Percentiles rank a stretch among this genome's conserved stretches.
Evolutionary conservation across 192 early-diverging fungal genomes (phyloP).

Genomic region (Mortierella alpina): DNA sequence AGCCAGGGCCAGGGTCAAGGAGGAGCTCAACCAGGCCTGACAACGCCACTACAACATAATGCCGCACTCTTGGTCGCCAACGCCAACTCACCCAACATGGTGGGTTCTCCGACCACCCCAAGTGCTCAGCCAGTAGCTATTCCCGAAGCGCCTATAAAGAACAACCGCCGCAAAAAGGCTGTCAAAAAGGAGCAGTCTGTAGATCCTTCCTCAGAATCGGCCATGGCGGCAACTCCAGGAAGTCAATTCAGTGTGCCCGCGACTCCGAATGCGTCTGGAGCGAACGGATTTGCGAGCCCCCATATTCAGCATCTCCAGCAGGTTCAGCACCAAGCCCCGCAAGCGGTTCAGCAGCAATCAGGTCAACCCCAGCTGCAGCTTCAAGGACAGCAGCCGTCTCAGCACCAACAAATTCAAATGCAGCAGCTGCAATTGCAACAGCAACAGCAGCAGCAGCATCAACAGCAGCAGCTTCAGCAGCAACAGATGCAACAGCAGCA

Average conservation of each 20-base stretch:
- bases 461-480: constrained; percentile 10
- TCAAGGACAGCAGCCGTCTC: neutral
- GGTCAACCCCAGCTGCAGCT: constrained; percentile 3
- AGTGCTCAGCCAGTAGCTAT: constrained; percentile 14
- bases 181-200: constrained; percentile 37
- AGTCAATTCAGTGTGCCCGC: constrained; percentile 22
- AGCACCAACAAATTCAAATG: constrained; percentile 7
- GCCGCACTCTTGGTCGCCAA: constrained; percentile 17
- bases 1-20: neutral
- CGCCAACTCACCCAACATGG: constrained; percentile 29
- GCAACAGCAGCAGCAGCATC: constrained; percentile 10
- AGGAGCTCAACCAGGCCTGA: neutral
- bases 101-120: constrained; percentile 27
- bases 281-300: constrained; percentile 37
- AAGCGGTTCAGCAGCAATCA: constrained; percentile 1
- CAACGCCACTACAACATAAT: constrained; percentile 40
- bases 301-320: constrained; percentile 24
- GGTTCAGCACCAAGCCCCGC: constrained; percentile 13
- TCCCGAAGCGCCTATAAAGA: constrained; percentile 28
- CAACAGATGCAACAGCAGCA: constrained; percentile 22
- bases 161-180: constrained; percentile 26
- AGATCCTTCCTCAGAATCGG: constrained; percentile 21
- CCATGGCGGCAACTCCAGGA: constrained; percentile 8
- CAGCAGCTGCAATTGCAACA: neutral
- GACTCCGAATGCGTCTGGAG: neutral